Percentiles rank a stretch among this genome's conserved stretches.
Conservation (phyloP, 768 basidiomycete species). For the Mycena vulgaris region DNA sequence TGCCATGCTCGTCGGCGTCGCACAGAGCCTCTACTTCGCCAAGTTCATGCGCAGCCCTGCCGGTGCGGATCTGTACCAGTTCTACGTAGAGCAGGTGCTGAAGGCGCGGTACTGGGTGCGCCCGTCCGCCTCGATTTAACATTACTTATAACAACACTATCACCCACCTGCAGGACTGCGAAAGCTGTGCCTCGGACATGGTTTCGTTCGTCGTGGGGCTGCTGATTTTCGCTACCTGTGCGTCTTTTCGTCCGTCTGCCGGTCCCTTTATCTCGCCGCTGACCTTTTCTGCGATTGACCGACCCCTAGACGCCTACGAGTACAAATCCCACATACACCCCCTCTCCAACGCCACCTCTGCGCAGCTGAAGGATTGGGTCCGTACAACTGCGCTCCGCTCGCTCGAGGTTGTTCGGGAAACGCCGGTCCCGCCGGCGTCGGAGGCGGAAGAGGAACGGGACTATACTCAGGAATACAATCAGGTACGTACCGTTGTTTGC, state of each 20-base stretch:
- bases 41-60: constrained; percentile 3
- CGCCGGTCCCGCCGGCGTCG: neutral
- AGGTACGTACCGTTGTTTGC: neutral
- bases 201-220: neutral
- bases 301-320: constrained; percentile 8
- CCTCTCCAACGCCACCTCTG: neutral
- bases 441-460: neutral
- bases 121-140: neutral
- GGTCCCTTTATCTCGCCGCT: neutral
- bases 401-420: neutral
- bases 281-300: neutral
- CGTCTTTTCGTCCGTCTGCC: constrained; percentile 3
- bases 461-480: neutral
- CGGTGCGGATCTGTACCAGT: neutral
- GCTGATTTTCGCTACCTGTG: constrained; percentile 11
- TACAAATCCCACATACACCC: constrained; percentile 9
- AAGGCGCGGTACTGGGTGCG: neutral
- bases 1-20: neutral
- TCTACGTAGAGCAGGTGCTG: neutral
- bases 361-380: constrained; percentile 3
- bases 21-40: constrained; percentile 11
- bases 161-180: neutral
- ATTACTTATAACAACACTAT: neutral
- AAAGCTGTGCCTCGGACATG: neutral
- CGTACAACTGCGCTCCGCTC: neutral